Evolutionary conservation across 495 filamentous ascomycete genomes (phyloP), one percentile per base, ranked within the genome.

Genomic region (Neurospora sp.): DNA sequence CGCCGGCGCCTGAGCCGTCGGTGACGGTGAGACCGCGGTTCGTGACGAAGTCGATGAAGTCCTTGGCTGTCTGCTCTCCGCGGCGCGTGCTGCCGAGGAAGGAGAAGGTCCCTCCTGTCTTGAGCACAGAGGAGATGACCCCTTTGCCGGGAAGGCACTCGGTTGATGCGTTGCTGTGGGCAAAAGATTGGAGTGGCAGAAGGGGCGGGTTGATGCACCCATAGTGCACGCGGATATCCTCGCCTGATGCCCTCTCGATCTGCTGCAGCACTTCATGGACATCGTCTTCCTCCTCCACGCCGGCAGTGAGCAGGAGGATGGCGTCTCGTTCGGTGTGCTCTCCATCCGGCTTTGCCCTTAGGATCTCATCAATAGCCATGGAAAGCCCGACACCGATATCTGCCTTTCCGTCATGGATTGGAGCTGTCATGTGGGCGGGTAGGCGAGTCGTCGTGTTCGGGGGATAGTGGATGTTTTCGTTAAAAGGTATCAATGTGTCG

Each of bases 191-290:
- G 5, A 42, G 8, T 14, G 39, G n/a, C 31, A 38, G 22, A 1
- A 27, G 22, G 0, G 71, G 71, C n/a, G 71, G 41, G 74, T 70
- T 73, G 71, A 77, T 72, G 44, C 77, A 77, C 2, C 45, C 76
- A 40, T 76, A 76, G 68, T 78, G 75, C 5, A 78, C 73, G 39
- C 77, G 72, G 44, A 78, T 75, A 53, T 74, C 77, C 40, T 78
- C 76, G 8, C 69, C 39, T 6, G 14, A 22, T 22, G 77, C 75
- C 31, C 76, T 72, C n/a, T 61, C 40, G 10, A 76, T 37, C 47
- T 77, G 75, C 8, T 18, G 12, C 8, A 74, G 70, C 4, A 69
- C 59, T 31, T 71, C 39, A 1, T 59, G 59, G 2, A 61, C 38
- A 8, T 31, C 71, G 5, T 71, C 39, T 68, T 45, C 31, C 20